These are phyloP conservation scores for Allium fistulosum DNA, from an alignment of 106 monocot genomes.

Conservation along the genomic window DNA sequence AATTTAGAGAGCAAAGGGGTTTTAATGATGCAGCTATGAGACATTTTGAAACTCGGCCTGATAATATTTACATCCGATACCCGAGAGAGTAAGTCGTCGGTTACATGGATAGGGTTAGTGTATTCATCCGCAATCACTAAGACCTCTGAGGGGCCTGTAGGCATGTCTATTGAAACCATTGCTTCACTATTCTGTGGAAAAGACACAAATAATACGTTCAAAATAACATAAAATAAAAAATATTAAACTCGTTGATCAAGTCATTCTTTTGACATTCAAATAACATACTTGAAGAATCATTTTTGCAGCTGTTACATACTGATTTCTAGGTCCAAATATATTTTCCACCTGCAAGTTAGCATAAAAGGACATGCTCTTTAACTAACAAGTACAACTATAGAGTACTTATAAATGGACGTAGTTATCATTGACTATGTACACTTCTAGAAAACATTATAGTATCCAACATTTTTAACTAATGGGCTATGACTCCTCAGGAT, in stretches of 20 bases:
- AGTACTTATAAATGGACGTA: no score
- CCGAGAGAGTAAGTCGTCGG: slow-evolving; percentile 94
- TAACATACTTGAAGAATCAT: slow-evolving; percentile 95
- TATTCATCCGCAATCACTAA: slow-evolving; percentile 86
- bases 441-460: no score
- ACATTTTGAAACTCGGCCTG: no score
- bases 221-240: not conserved
- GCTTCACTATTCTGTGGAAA: slow-evolving; percentile 87
- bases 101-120: slow-evolving; percentile 77
- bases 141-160: slow-evolving; percentile 98
- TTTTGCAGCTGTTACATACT: slow-evolving; percentile 98
- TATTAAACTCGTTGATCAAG: not conserved
- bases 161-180: slow-evolving; percentile 98
- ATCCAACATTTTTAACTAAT: no score
- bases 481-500: no score
- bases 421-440: no score
- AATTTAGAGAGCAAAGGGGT: no score
- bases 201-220: not conserved
- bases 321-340: slow-evolving; percentile 95
- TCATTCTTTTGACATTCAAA: no score
- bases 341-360: slow-evolving; percentile 73
- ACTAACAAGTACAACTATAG: no score
- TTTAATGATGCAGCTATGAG: no score
- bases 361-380: no score
- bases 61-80: slow-evolving; percentile 8